Conservation (phyloP, 2,329 filamentous ascomycete genomes). For the Onygenales sp. region DNA sequence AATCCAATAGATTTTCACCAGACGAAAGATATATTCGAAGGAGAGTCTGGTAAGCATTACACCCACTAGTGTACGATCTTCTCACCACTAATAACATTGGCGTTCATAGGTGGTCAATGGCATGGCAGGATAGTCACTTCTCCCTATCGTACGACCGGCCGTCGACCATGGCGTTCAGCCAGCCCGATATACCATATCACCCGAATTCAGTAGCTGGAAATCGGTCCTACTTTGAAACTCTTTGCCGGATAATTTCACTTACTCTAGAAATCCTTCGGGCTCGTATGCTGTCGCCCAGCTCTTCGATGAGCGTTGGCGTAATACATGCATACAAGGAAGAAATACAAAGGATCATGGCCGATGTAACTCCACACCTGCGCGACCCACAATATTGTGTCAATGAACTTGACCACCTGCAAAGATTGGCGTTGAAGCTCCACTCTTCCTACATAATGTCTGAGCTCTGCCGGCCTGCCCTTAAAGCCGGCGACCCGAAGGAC, state of each 20-base stretch:
- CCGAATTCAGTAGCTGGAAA: slow-evolving; percentile 39
- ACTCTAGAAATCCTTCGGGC: slow-evolving; percentile 51
- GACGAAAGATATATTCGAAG: slow-evolving; percentile 37
- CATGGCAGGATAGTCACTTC: slow-evolving; percentile 56
- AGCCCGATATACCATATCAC: slow-evolving; percentile 42
- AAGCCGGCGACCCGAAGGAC: slow-evolving; percentile 37
- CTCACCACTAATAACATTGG: no score
- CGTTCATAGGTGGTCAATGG: slow-evolving; percentile 47
- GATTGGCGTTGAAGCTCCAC: slow-evolving; percentile 52
- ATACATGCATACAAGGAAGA: slow-evolving; percentile 50
- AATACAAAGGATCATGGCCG: slow-evolving; percentile 48
- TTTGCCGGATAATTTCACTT: slow-evolving; percentile 46
- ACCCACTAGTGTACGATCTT: not conserved
- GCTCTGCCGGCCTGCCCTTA: slow-evolving; percentile 52
- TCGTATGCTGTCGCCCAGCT: slow-evolving; percentile 45
- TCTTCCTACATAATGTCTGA: slow-evolving; percentile 54
- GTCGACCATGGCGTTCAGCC: slow-evolving; percentile 45
- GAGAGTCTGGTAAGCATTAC: slow-evolving; percentile 32
- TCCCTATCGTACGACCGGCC: slow-evolving; percentile 54
- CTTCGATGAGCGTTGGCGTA: slow-evolving; percentile 43
- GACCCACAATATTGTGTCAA: slow-evolving; percentile 37
- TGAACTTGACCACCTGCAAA: slow-evolving; percentile 46
- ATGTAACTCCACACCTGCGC: slow-evolving; percentile 48
- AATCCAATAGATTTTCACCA: slow-evolving; percentile 45
- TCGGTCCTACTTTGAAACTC: slow-evolving; percentile 48